These are phyloP conservation scores for Atkinsonella texensis DNA, from an alignment of 2,329 filamentous ascomycete species.

Conservation along the genomic window DNA sequence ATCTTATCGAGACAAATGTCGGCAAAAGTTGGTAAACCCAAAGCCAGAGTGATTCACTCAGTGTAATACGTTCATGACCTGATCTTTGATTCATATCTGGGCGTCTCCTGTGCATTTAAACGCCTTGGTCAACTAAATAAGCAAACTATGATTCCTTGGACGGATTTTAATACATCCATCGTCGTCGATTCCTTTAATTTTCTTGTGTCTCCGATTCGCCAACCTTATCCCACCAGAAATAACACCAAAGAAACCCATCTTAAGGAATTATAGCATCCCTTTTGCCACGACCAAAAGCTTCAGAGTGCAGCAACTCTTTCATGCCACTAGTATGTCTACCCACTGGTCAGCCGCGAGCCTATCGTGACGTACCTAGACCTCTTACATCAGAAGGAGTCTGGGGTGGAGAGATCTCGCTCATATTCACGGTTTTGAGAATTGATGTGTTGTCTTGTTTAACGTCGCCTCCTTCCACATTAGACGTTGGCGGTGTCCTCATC, in stretches of 20 bases:
- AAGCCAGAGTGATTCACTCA: not conserved
- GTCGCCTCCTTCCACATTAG: not conserved
- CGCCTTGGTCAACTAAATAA: no score
- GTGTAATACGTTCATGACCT: not conserved
- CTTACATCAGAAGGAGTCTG: not conserved
- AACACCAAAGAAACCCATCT: no score
- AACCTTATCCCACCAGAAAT: no score
- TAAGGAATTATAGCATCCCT: not conserved
- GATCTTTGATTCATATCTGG: not conserved
- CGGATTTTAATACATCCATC: no score
- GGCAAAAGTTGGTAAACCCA: constrained; percentile 15
- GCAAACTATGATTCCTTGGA: no score
- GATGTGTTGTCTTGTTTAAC: not conserved
- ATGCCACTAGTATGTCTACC: not conserved
- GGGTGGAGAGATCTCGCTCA: not conserved
- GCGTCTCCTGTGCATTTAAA: not conserved
- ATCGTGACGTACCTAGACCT: constrained; percentile 11
- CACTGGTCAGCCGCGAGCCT: constrained; percentile 4
- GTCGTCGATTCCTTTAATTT: no score
- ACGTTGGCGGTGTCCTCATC: not conserved
- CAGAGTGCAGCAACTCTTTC: not conserved
- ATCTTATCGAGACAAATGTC: constrained; percentile 32
- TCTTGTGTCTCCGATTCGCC: no score
- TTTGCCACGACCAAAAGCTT: not conserved
- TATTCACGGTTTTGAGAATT: not conserved